Percentiles rank a stretch among this genome's conserved stretches.
Evolutionary conservation across 208 protist genomes (phyloP).

Genomic region (Acanthamoeba castellanii): DNA sequence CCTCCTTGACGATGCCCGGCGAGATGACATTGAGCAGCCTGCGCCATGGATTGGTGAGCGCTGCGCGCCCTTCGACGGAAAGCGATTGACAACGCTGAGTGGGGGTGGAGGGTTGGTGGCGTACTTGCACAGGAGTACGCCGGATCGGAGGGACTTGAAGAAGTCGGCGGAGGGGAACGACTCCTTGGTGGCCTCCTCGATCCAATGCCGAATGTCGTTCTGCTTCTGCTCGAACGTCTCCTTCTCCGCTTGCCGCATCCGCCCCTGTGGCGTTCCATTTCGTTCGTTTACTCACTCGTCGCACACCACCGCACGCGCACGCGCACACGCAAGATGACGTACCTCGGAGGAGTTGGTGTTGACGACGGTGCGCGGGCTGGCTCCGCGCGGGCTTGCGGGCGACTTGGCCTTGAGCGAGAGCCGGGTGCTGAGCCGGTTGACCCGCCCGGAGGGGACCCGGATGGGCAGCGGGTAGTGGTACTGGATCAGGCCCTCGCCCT

Average conservation of each 20-base stretch:
- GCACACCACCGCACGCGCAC: not conserved
- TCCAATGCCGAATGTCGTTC: slow-evolving; percentile 69
- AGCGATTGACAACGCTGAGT: not conserved
- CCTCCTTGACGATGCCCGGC: slow-evolving; percentile 51
- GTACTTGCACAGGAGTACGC: slow-evolving; percentile 71
- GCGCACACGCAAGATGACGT: no score
- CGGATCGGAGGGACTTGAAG: not conserved
- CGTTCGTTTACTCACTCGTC: no score
- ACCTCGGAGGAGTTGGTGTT: not conserved
- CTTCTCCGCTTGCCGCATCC: slow-evolving; percentile 51
- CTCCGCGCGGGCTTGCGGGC: not conserved
- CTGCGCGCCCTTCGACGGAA: no score
- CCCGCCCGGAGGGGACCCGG: not conserved
- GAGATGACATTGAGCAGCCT: slow-evolving; percentile 45
- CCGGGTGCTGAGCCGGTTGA: slow-evolving; percentile 26
- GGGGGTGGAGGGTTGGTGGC: not conserved
- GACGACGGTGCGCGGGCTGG: not conserved
- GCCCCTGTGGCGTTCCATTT: not conserved
- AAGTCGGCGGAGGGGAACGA: slow-evolving; percentile 52
- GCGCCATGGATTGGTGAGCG: not conserved
- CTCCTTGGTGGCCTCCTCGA: slow-evolving; percentile 16
- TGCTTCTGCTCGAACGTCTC: slow-evolving; percentile 43
- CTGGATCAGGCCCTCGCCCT: not conserved
- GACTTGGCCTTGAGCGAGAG: slow-evolving; percentile 19
- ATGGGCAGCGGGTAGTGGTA: not conserved